These are phyloP conservation scores for Colletotrichum sp. DNA, from an alignment of 2,329 filamentous ascomycete genomes.

Conservation along the genomic window DNA sequence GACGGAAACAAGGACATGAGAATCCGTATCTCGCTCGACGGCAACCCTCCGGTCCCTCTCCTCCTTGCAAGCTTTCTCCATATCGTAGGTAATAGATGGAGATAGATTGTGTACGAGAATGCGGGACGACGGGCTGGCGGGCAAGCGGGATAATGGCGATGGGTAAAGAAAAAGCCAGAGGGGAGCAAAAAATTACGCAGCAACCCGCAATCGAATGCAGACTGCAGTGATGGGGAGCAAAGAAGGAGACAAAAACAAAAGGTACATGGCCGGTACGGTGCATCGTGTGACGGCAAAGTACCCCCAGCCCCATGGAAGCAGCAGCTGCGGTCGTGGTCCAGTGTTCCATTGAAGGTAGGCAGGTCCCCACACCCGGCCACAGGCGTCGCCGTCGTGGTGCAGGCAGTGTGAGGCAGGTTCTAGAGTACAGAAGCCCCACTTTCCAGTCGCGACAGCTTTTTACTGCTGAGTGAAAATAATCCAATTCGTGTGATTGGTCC, in stretches of 20 bases:
- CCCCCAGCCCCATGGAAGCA: neutral
- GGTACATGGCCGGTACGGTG: neutral
- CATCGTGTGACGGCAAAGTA: neutral
- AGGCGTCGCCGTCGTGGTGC: neutral
- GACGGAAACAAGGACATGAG: neutral
- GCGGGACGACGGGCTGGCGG: neutral
- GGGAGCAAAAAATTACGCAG: neutral
- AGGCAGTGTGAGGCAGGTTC: neutral
- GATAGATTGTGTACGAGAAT: neutral
- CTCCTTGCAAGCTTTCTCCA: neutral
- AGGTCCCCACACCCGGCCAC: neutral
- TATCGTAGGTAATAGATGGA: neutral
- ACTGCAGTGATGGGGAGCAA: neutral
- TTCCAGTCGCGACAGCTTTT: conserved; percentile 7
- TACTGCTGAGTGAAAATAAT: conserved; percentile 23
- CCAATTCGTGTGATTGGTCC: conserved; percentile 18
- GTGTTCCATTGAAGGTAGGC: neutral
- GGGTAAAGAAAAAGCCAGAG: neutral
- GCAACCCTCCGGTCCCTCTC: neutral
- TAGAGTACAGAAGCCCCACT: conserved; percentile 8
- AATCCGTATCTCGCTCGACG: neutral
- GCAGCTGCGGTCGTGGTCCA: neutral
- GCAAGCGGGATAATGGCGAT: neutral
- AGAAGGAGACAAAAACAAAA: neutral
- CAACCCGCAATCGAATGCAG: neutral